Evolutionary conservation across 345 rosid genomes (phyloP).

Genomic region (Salix brachista): DNA sequence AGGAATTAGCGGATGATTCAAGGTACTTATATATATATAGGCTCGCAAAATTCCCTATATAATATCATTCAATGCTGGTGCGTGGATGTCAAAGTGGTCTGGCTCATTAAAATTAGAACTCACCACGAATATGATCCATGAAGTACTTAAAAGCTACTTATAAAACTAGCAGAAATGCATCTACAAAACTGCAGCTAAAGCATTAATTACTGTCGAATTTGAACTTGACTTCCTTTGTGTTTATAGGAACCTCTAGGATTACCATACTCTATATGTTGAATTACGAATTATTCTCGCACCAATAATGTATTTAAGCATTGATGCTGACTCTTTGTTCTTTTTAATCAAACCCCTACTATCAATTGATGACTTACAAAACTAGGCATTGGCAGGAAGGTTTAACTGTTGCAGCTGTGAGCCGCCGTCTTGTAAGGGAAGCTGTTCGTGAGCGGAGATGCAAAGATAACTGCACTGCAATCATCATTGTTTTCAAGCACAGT

Average conservation of each 20-base stretch:
- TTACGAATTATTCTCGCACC: neutral
- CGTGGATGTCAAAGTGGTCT: neutral
- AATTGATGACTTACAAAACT: neutral
- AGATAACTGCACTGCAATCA: slow-evolving; percentile 81
- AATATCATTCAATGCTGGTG: neutral
- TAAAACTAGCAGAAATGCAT: neutral
- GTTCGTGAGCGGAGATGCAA: slow-evolving; percentile 67
- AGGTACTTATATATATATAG: neutral
- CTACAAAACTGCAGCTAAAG: neutral
- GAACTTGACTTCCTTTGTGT: neutral
- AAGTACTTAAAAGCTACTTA: neutral
- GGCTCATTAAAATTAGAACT: neutral
- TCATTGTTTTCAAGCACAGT: slow-evolving; percentile 53
- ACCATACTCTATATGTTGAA: neutral
- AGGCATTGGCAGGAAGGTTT: slow-evolving; percentile 61
- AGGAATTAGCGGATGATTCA: neutral
- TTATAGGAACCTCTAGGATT: neutral
- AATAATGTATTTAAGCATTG: neutral
- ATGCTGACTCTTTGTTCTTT: neutral
- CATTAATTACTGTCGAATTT: neutral
- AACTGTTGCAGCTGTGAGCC: slow-evolving; percentile 49
- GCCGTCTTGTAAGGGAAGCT: slow-evolving; percentile 77
- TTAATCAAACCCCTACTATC: neutral
- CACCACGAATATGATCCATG: neutral
- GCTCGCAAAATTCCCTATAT: neutral